Conservation (phyloP, 305 asterid species). For the Plantago coronopus region DNA sequence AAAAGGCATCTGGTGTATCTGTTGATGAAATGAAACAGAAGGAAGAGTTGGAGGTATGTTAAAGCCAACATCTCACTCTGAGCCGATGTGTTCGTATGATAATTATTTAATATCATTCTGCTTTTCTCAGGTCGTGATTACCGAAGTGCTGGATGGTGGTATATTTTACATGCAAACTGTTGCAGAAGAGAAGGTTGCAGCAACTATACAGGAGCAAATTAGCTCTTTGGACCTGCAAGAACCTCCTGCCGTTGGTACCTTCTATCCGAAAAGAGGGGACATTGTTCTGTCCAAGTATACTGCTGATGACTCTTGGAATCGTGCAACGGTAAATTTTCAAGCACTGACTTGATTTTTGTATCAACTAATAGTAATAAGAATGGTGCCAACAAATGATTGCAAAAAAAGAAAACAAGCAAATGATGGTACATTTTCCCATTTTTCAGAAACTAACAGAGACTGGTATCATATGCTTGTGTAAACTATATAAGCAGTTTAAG, state of each 20-base stretch:
- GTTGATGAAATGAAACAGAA: constrained; percentile 71
- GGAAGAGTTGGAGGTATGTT: constrained; percentile 81
- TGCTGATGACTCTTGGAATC: constrained; percentile 96
- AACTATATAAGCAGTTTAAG: background rate
- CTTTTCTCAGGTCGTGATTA: constrained; percentile 60
- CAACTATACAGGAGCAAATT: constrained; percentile 80
- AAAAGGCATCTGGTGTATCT: constrained; percentile 62
- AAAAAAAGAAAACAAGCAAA: background rate
- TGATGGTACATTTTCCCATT: no score
- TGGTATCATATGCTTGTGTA: no score
- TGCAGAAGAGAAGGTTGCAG: constrained; percentile 78
- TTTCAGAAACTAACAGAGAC: no score
- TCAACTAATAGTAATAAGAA: background rate
- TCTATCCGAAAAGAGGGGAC: constrained; percentile 90
- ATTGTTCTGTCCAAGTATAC: constrained; percentile 81
- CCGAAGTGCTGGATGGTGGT: constrained; percentile 93
- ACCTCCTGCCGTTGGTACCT: constrained; percentile 77
- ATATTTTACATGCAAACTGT: constrained; percentile 82
- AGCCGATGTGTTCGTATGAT: no score
- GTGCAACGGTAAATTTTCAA: constrained; percentile 90
- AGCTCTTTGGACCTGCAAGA: constrained; percentile 75
- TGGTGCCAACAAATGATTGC: no score
- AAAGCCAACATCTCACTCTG: no score
- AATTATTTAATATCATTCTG: constrained; percentile 2
- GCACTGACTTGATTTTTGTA: no score